Base-by-base conservation (phyloP, 768 basidiomycete genomes). In the Trametes sanguinea region DNA sequence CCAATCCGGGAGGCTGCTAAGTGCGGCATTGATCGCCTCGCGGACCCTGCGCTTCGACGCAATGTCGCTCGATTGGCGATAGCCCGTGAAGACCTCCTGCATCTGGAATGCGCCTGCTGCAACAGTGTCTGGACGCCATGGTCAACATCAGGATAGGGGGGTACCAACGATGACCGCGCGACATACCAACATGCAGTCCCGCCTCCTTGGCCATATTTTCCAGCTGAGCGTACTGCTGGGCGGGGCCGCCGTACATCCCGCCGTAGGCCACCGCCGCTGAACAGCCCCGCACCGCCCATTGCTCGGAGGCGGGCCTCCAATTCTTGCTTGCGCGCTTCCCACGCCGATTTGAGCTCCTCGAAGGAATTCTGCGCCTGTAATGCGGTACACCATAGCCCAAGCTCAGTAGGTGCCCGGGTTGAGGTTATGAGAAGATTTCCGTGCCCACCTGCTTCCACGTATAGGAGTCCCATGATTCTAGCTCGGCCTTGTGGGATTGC, bases 11-110 rank as follows among this genome's bases (percentile, higher is more conserved):
- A 92, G 73, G 44, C 80, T 80, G 43, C 79, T 78, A 48, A 93
- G 71, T 6, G 91, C 88, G 11, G 89, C 89, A 68, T 93, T 93
- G 52, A 85, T 86, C 3, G 87, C 85, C 72, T 93, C 90, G 35
- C 89, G 83, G 9, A 93, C 91, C 27, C 90, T 84, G 22, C 79
- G 79, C 72, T 90, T 92, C 68, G 89, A 88, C 6, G 88, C 83
- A 30, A 77, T 56, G 72, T 93, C 91, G 2, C 80, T 78, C 6
- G 91, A 92, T 50, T 89, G 88, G 32, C 89, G 83, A 68, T 93
- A 93, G 7, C 86, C 86, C 17, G 77, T 66, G 65, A 83, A 85
- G 17, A 90, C 89, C 69, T 93, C 91, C 65, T 83, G 81, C 76
- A 93, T 84, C 75, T 93, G 91, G 73, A 90, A 87, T 1, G 83